Evolutionary conservation across 169 alveolate species (phyloP).

Genomic region (Neospora caninum): DNA sequence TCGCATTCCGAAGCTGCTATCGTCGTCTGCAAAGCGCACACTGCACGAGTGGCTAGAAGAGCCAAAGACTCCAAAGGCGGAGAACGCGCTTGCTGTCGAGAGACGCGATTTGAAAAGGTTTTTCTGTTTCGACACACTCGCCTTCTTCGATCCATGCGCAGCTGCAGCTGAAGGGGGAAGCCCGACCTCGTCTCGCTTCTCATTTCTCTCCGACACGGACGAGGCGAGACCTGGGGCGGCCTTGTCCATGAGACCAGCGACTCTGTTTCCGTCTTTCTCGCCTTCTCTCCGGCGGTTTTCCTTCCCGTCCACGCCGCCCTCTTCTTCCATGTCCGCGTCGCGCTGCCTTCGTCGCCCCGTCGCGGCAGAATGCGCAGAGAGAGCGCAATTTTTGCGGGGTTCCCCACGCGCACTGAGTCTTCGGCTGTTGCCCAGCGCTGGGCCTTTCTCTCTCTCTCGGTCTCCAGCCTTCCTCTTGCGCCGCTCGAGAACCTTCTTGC

Average conservation of each 20-base stretch:
- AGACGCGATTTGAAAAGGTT: neutral
- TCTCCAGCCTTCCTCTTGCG: neutral
- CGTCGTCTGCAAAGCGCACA: slow-evolving; percentile 10
- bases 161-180: neutral
- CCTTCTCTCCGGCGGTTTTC: neutral
- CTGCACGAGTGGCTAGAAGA: neutral
- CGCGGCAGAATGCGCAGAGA: neutral
- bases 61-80: neutral
- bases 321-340: too few species aligned
- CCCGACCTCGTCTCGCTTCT: neutral
- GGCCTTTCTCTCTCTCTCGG: neutral
- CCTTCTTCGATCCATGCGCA: neutral
- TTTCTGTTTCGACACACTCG: neutral
- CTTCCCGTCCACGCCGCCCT: neutral
- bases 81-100: neutral
- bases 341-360: neutral
- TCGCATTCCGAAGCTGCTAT: neutral
- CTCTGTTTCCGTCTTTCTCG: too few species aligned
- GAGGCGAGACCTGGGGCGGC: too few species aligned
- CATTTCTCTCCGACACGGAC: neutral
- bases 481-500: neutral
- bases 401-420: neutral
- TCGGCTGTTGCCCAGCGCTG: neutral
- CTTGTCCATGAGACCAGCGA: too few species aligned
- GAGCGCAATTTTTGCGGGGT: neutral